Evolutionary conservation across 805 yeast species (phyloP).

Genomic region (Yamadazyma insecticola): DNA sequence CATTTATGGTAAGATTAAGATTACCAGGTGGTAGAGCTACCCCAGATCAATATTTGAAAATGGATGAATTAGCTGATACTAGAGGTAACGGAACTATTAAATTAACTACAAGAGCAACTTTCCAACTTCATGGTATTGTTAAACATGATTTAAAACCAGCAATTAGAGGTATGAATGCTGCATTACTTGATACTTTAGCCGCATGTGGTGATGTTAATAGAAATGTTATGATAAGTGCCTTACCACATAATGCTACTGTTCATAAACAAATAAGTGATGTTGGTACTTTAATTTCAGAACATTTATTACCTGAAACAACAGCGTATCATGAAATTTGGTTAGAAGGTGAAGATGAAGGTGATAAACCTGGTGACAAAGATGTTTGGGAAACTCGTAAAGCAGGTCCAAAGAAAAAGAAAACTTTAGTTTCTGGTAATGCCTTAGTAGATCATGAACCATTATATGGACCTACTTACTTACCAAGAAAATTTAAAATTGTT

Average conservation of each 20-base stretch:
- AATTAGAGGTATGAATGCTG: conserved; percentile 88
- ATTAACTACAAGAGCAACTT: conserved; percentile 94
- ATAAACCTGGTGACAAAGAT: conserved; percentile 60
- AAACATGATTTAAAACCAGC: conserved; percentile 86
- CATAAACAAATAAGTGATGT: conserved; percentile 68
- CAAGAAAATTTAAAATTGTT: conserved; percentile 93
- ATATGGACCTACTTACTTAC: conserved; percentile 82
- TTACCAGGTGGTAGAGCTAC: conserved; percentile 89
- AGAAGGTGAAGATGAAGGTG: conserved; percentile 74
- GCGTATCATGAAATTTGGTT: conserved; percentile 98
- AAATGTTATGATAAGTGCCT: conserved; percentile 90
- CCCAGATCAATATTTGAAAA: conserved; percentile 82
- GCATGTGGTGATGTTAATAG: conserved; percentile 99
- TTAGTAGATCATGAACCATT: conserved; percentile 80
- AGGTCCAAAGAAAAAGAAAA: conserved; percentile 79
- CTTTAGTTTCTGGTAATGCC: conserved; percentile 82
- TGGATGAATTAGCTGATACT: conserved; percentile 74
- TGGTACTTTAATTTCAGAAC: conserved; percentile 68
- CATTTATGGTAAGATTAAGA: conserved; percentile 96
- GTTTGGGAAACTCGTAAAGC: conserved; percentile 61
- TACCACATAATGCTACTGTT: conserved; percentile 77
- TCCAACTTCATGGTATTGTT: conserved; percentile 92
- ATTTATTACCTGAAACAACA: conserved; percentile 83
- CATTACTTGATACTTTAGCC: conserved; percentile 88
- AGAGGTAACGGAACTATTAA: conserved; percentile 93